Evolutionary conservation across 2,329 filamentous ascomycete species (phyloP).

Genomic region (Incumbomyces lentus): DNA sequence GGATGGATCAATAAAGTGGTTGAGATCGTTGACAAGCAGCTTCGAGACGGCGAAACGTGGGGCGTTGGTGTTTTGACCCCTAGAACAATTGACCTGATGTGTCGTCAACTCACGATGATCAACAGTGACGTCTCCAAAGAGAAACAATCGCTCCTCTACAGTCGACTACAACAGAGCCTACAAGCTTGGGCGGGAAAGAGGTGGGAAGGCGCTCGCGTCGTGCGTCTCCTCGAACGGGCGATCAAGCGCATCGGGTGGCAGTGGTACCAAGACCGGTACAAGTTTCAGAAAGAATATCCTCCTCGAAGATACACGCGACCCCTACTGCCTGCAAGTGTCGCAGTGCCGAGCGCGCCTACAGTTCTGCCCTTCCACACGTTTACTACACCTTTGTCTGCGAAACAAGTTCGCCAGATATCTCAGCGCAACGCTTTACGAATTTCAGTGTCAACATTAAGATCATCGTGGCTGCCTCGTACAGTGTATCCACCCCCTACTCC

Average conservation of each 20-base stretch:
- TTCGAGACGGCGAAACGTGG: constrained; percentile 78
- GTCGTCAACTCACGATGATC: constrained; percentile 36
- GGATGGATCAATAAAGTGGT: constrained; percentile 88
- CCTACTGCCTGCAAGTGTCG: constrained; percentile 59
- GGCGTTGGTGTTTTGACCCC: constrained; percentile 58
- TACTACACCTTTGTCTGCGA: constrained; percentile 82
- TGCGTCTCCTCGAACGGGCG: constrained; percentile 74
- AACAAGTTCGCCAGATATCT: constrained; percentile 85
- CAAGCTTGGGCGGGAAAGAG: constrained; percentile 58
- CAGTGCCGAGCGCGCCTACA: constrained; percentile 79
- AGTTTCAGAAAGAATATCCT: constrained; percentile 48
- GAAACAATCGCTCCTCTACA: constrained; percentile 17
- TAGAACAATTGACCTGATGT: constrained; percentile 42
- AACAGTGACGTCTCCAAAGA: constrained; percentile 23
- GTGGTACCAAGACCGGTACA: constrained; percentile 78
- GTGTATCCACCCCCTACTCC: constrained; percentile 80
- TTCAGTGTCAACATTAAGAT: constrained; percentile 75
- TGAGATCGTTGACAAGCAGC: constrained; percentile 78
- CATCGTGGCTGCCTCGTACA: constrained; percentile 71
- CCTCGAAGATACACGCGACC: constrained; percentile 58
- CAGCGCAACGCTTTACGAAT: constrained; percentile 90
- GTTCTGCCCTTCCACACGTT: constrained; percentile 97
- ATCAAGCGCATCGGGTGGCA: constrained; percentile 67
- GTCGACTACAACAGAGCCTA: constrained; percentile 26
- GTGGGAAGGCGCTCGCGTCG: constrained; percentile 80